A percentile compares a stretch with the other conserved stretches of the same genome.
Conservation (phyloP, 495 filamentous ascomycete species). For the Mytilinidion resinicola region DNA sequence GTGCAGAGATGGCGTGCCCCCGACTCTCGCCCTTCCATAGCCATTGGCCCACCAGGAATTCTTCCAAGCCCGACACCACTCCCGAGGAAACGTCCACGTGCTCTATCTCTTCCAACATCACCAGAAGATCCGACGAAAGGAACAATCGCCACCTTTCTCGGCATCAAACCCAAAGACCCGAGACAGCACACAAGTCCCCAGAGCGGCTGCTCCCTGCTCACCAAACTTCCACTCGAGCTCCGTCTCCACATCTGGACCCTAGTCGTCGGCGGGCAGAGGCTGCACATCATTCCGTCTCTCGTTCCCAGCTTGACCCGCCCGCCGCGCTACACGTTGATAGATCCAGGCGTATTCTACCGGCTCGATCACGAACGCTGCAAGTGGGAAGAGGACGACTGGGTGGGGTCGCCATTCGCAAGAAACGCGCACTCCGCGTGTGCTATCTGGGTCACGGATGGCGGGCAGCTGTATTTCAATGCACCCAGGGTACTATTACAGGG, state of each 20-base stretch:
- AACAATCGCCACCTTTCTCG: not conserved
- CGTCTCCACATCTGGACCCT: slow-evolving; percentile 3
- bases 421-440: not conserved
- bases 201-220: not conserved
- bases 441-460: not conserved
- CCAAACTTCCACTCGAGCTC: slow-evolving; percentile 8
- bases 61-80: not conserved
- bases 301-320: slow-evolving; percentile 9
- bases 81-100: not conserved
- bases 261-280: not conserved
- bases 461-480: not conserved
- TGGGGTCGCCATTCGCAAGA: not conserved
- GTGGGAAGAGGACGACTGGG: not conserved
- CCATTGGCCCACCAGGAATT: not conserved
- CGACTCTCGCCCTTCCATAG: not conserved
- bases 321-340: not conserved
- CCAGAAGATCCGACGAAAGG: not conserved
- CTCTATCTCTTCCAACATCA: not conserved
- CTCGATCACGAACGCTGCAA: slow-evolving; percentile 9
- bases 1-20: no score
- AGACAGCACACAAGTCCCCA: not conserved
- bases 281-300: slow-evolving; percentile 10
- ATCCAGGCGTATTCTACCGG: not conserved
- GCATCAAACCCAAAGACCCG: not conserved
- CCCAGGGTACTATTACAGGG: not conserved